phyloP scores from a whole-genome alignment of 495 filamentous ascomycete genomes.

The Letharia lupina region DNA sequence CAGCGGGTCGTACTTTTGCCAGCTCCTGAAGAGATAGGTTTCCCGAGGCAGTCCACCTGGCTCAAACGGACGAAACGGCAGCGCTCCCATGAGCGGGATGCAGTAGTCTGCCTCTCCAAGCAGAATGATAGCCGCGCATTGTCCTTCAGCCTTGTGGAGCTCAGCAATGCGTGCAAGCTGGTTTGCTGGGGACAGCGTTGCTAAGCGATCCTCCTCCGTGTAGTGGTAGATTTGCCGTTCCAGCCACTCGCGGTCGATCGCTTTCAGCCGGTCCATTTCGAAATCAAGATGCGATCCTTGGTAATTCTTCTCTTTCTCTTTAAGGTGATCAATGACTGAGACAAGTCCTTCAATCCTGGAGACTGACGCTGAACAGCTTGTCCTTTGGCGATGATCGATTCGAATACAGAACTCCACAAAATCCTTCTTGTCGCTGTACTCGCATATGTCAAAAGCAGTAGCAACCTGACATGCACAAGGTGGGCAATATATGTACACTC shows the following conservation, averaged over 20 bases:
- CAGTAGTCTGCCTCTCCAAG: constrained; percentile 11
- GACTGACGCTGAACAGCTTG: background rate
- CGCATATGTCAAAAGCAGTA: constrained; percentile 1
- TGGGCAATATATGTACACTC: constrained; percentile 9
- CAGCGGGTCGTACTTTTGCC: background rate
- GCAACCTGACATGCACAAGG: constrained; percentile 10
- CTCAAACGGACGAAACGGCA: constrained; percentile 6
- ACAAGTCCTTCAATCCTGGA: constrained; percentile 4
- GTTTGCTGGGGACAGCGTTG: background rate
- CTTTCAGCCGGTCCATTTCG: background rate
- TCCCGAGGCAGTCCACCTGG: background rate
- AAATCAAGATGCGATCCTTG: too few relatives aligned
- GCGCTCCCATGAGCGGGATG: background rate
- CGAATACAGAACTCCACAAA: background rate
- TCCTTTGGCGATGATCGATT: background rate
- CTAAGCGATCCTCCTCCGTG: background rate
- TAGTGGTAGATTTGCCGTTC: background rate
- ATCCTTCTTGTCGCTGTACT: background rate
- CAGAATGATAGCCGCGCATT: constrained; percentile 2
- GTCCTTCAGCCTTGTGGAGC: background rate
- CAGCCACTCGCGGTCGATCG: constrained; percentile 9
- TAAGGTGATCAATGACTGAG: background rate
- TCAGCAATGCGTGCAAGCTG: background rate
- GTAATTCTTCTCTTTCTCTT: background rate
- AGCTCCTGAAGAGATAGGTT: background rate